These are phyloP conservation scores for Chlorophyllum brunneum DNA, from an alignment of 768 basidiomycete species.

Conservation along the genomic window DNA sequence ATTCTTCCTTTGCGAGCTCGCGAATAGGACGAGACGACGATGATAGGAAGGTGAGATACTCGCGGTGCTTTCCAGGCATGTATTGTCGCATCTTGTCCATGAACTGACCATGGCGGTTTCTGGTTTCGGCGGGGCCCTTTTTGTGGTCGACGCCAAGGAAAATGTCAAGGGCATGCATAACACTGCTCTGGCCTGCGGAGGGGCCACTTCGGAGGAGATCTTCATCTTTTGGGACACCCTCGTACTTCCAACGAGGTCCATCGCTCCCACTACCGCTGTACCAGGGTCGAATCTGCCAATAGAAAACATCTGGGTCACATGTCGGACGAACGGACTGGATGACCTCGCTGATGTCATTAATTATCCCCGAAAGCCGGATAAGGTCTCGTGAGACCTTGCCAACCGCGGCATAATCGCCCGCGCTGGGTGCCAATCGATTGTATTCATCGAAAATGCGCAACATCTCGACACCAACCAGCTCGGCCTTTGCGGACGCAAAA, in stretches of 20 bases:
- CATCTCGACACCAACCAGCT: slow-evolving; percentile 84
- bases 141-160: slow-evolving; percentile 90
- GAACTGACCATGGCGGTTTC: slow-evolving; percentile 69
- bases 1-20: slow-evolving; percentile 51
- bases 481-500: slow-evolving; percentile 75
- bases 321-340: slow-evolving; percentile 64
- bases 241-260: slow-evolving; percentile 69
- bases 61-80: slow-evolving; percentile 91
- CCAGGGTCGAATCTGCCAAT: slow-evolving; percentile 90
- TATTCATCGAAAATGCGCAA: slow-evolving; percentile 87
- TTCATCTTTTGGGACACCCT: slow-evolving; percentile 61
- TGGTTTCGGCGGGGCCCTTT: slow-evolving; percentile 59
- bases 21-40: slow-evolving; percentile 58
- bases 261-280: slow-evolving; percentile 76
- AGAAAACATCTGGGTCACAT: slow-evolving; percentile 86
- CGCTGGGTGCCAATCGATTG: slow-evolving; percentile 61
- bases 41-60: slow-evolving; percentile 72
- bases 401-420: slow-evolving; percentile 56
- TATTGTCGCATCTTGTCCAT: slow-evolving; percentile 93
- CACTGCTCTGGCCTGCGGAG: slow-evolving; percentile 89
- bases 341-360: slow-evolving; percentile 70
- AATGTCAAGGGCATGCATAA: slow-evolving; percentile 83
- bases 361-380: slow-evolving; percentile 55
- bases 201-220: slow-evolving; percentile 77
- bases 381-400: slow-evolving; percentile 74